These are phyloP conservation scores for Isatis tinctoria DNA, from an alignment of 345 rosid genomes.

Conservation along the genomic window DNA sequence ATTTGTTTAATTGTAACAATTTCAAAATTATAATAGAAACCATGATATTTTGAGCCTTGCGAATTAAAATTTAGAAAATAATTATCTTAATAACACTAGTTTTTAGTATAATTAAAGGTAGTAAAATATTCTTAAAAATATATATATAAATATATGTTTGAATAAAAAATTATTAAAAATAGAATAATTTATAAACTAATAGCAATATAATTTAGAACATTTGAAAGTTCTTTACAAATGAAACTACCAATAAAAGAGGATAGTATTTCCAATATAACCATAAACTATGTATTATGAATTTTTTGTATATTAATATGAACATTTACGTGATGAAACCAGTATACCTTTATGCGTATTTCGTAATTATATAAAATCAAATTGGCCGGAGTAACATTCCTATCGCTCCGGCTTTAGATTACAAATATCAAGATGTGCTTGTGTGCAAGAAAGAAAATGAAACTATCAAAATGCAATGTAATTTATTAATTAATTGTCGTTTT, in stretches of 20 bases:
- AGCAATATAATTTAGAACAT: too few species aligned
- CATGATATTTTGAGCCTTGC: too few species aligned
- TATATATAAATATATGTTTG: too few species aligned
- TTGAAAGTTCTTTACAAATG: neutral
- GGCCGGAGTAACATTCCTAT: neutral
- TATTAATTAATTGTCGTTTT: slow-evolving; percentile 20
- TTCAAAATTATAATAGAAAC: neutral
- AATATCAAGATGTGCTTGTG: neutral
- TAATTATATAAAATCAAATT: too few species aligned
- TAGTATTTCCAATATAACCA: too few species aligned
- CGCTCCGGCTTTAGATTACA: neutral
- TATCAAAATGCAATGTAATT: neutral
- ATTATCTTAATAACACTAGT: neutral
- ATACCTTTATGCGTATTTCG: too few species aligned
- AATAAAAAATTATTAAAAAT: too few species aligned
- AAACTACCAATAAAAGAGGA: neutral
- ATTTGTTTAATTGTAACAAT: neutral
- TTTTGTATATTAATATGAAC: too few species aligned
- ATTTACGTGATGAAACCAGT: too few species aligned
- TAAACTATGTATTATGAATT: too few species aligned
- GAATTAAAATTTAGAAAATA: neutral
- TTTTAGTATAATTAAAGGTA: neutral
- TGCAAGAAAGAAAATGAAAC: neutral
- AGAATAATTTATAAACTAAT: too few species aligned
- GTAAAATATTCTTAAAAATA: too few species aligned